Base-by-base conservation (phyloP, 2,329 filamentous ascomycete genomes). In the Alternaria tenuissima region DNA sequence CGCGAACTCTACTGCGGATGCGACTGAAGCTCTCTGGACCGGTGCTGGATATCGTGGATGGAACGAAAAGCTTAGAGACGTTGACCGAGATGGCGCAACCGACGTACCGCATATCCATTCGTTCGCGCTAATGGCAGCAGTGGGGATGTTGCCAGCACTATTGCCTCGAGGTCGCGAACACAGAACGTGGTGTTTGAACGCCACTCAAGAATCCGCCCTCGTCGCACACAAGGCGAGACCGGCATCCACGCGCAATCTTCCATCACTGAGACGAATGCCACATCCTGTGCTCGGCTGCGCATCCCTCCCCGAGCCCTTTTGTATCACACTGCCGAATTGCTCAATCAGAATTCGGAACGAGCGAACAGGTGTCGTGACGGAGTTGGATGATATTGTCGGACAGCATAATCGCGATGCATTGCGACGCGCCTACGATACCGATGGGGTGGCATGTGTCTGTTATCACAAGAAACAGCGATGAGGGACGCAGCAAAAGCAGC, bases 211-310 rank as follows among this genome's bases (percentile, higher is more conserved):
- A 18, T 16, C 16, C 22, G 38, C 30, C 14, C 20, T 30, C 8
- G 32, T 44, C 39, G 41, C 18, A 48, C 28, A 22, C 32, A 51
- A 46, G 14, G 38, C 57, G 30, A 52, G 47, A 60, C 32, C 39
- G 7, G 41, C 18, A 30, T 47, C 30, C 12, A 53, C 30, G 39
- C 32, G 30, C 28, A 26, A 30, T 28, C 6, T 14, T 22, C 51
- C 46, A 20, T 16, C 18, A n/a, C 16, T 16, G 18, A 18, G 11
- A 49, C 18, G 26, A 41, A 28, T 24, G 34, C 39, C 46, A 52
- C 39, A 14, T n/a, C 30, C 32, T 47, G 20, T 46, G 26, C 30
- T 34, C 41, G 30, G 52, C 44, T 55, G 22, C n/a, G 28, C n/a
- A 39, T 14, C 16, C 14, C n/a, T 18, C n/a, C 38, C 42, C 16